Base-by-base conservation (phyloP, 805 yeast genomes). In the Yamadazyma kitorensis region DNA sequence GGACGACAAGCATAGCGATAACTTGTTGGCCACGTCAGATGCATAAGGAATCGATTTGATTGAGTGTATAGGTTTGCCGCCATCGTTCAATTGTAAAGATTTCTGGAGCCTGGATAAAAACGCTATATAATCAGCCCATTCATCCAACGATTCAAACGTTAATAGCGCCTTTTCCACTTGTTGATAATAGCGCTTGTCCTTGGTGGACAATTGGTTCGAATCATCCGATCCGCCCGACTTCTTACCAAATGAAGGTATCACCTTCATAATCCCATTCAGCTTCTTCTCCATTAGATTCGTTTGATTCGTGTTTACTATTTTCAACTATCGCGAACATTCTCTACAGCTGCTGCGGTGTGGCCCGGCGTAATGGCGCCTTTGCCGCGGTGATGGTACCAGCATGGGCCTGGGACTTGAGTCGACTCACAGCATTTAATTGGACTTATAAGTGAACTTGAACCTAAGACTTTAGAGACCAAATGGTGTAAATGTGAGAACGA, bases 51-150 rank as follows among this genome's bases (percentile, higher is more conserved):
- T 68, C 73, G 78, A 76, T 6, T 75, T 68, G 27, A 42, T 27
- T 1, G 37, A 27, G 19, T 40, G 37, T 18, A 23, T 9, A 9
- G n/a, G 2, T 15, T 41, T 38, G 2, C 39, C 45, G 53, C 51
- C 60, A 37, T 51, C 57, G 2, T 45, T 48, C 24, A 61, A 47
- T 38, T 51, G 64, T 25, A 89, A 58, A 0, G 94, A 80, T 54
- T 87, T 86, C 39, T 80, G 78, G 5, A 94, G 70, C 40, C 84
- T 78, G 2, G 91, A 80, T 28, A 94, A 66, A 54, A 86, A 89
- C 15, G 97, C 82, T 37, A 93, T 93, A 55, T 91, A 88, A 55
- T 93, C 98, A 10, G 98, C 98, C 99, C 99, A 93, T 64, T 93
- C 98, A 20, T 80, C 84, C 2, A 88, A 82, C 2, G 84, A 63